These are phyloP conservation scores for Hypocreales sp. DNA, from an alignment of 2,329 filamentous ascomycete species.

Conservation along the genomic window DNA sequence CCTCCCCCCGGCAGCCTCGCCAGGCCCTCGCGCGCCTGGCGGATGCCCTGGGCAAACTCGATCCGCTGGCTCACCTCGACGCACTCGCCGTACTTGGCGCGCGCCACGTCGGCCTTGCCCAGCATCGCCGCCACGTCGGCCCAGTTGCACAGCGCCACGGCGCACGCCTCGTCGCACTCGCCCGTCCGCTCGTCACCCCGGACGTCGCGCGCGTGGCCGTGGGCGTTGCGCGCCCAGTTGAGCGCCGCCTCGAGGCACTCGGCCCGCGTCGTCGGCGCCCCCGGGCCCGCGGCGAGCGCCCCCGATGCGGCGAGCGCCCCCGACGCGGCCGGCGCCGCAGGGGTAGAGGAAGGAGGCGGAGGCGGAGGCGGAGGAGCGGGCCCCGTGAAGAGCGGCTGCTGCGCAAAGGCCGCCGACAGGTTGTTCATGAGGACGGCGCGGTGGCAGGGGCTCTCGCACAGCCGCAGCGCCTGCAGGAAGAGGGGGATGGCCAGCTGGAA, in stretches of 20 bases:
- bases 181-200: conserved; percentile 49
- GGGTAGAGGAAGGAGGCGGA: no score
- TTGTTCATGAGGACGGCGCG: conserved; percentile 79
- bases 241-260: conserved; percentile 53
- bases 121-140: conserved; percentile 70
- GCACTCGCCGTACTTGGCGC: conserved; percentile 53
- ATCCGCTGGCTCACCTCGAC: conserved; percentile 41
- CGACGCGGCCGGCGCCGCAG: no score
- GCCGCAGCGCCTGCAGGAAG: conserved; percentile 67
- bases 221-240: conserved; percentile 66
- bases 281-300: conserved; percentile 8
- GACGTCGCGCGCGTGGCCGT: conserved; percentile 50
- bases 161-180: conserved; percentile 75
- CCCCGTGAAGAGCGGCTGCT: conserved; percentile 38
- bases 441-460: conserved; percentile 56
- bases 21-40: conserved; percentile 36
- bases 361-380: no score
- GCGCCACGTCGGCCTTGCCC: conserved; percentile 49
- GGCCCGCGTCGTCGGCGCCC: conserved; percentile 32
- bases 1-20: no score
- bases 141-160: conserved; percentile 72
- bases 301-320: no score
- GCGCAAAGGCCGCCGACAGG: conserved; percentile 56
- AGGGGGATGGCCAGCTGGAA: conserved; percentile 74
- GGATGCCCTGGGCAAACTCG: conserved; percentile 33